Base-by-base conservation (phyloP, 495 filamentous ascomycete genomes). In the Aspergillus avenaceus region DNA sequence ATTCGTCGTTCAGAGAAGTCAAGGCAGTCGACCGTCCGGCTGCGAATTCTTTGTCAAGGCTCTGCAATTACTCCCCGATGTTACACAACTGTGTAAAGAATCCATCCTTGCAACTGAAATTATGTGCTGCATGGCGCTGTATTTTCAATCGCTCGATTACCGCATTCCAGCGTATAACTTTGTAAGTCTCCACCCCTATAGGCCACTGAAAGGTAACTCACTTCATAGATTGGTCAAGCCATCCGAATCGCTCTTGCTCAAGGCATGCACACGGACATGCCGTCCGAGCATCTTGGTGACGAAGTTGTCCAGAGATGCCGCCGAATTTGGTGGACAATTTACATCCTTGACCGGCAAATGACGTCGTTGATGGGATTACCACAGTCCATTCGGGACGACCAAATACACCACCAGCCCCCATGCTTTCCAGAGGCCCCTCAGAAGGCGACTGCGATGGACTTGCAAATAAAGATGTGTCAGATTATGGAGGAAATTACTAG, bases 281-380 rank as follows among this genome's bases (percentile, higher is more conserved):
- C 64, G 25, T 58, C 56, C 12, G 59, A 66, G 13, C 59, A 63
- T 37, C 51, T 72, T 0, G 66, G 64, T 7, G 60, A 70, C 27
- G 34, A 50, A 5, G 26, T 58, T 21, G 65, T 72, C 1, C 62
- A 75, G 40, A 60, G 72, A 41, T 69, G 61, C 32, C 62, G 72
- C 48, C 63, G 66, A 42, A 67, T 71, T 22, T 75, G 72, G 72
- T 75, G 72, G 72, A 75, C 72, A 0, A 58, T 74, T 1, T 75
- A 75, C 48, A 60, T 74, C 19, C 55, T 75, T 9, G 72, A 75
- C 49, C 62, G 70, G 12, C 66, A 72, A 46, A 71, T 73, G 69
- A 67, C 70, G 11, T 74, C 70, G 0, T 52, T 74, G 29, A 71
- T 75, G 68, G 72, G 71, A 3, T 38, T 74, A 9, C 70, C 72